These are phyloP conservation scores for Talinum fruticosum DNA, from an alignment of 148 eudicot species.

Conservation along the genomic window DNA sequence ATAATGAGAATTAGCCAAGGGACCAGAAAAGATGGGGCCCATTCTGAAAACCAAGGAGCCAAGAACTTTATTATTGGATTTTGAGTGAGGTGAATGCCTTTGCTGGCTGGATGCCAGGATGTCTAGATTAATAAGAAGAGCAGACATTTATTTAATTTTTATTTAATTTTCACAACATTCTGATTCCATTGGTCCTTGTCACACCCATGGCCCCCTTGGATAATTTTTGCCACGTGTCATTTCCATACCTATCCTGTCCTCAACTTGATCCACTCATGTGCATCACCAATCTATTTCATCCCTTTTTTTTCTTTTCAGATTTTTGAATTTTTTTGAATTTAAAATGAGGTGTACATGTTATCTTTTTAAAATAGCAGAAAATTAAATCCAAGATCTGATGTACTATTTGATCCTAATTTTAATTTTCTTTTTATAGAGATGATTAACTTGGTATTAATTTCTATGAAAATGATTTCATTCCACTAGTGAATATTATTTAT, in stretches of 20 bases:
- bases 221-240: background rate
- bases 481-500: too few species aligned
- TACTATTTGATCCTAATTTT: too few species aligned
- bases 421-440: too few species aligned
- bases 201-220: background rate
- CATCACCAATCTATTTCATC: background rate
- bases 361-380: too few species aligned
- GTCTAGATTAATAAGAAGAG: background rate
- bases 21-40: background rate
- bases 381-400: too few species aligned
- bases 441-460: too few species aligned
- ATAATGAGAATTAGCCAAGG: background rate
- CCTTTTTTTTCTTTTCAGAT: background rate
- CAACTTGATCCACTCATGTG: background rate
- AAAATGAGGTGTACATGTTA: too few species aligned
- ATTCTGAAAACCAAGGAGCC: background rate
- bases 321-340: too few species aligned
- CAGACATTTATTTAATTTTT: background rate
- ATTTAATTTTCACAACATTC: background rate
- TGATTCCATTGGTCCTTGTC: background rate
- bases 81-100: background rate
- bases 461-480: too few species aligned
- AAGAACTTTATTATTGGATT: background rate
- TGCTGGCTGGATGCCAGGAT: background rate
- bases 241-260: background rate